A percentile compares a stretch with the other conserved stretches of the same genome.
Conservation (phyloP, 176 grass and related monocot genomes). For the Rhipidocladum racemiflorum region DNA sequence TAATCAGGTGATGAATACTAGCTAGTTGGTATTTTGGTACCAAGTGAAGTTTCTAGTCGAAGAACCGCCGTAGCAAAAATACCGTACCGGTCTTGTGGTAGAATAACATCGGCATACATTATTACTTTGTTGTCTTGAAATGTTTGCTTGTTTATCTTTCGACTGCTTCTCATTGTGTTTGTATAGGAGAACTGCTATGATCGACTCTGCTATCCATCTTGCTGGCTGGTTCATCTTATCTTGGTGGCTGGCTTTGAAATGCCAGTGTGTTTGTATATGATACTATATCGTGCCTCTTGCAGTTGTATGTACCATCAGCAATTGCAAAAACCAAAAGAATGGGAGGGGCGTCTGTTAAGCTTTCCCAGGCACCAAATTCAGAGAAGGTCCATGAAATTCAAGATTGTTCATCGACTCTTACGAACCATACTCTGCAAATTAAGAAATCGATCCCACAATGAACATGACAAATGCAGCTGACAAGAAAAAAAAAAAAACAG, state of each 20-base stretch:
- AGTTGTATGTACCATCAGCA: not conserved
- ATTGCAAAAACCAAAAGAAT: too few relatives aligned
- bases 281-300: not conserved
- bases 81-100: not conserved
- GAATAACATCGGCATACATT: slow-evolving; percentile 35
- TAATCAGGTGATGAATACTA: not conserved
- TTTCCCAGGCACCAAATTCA: not conserved
- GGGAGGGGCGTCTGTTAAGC: too few relatives aligned
- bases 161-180: not conserved
- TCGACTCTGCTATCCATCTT: not conserved
- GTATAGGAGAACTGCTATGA: not conserved
- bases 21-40: slow-evolving; percentile 14
- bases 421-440: not conserved
- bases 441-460: not conserved
- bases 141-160: not conserved
- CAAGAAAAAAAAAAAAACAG: not conserved
- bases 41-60: slow-evolving; percentile 21
- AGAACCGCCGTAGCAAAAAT: slow-evolving; percentile 5
- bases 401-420: not conserved
- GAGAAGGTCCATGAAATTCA: not conserved
- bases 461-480: not conserved
- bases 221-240: not conserved
- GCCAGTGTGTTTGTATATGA: not conserved
- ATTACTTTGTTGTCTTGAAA: not conserved
- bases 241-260: not conserved